phyloP scores from a whole-genome alignment of 805 yeast genomes.

The Middelhovenomyces tepae region DNA sequence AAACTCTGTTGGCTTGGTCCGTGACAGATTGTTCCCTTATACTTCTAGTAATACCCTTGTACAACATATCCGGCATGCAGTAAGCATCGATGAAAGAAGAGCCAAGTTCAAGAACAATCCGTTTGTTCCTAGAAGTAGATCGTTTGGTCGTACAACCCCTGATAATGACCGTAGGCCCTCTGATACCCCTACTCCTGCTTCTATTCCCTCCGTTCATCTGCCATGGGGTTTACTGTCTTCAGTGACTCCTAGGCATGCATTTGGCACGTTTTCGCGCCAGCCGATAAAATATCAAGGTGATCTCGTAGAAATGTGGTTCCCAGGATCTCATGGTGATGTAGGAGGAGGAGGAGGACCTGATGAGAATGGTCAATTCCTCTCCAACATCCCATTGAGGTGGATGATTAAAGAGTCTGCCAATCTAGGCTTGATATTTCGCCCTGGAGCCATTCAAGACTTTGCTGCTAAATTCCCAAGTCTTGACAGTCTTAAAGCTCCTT shows the following conservation, averaged over 20 bases:
- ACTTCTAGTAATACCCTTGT: constrained; percentile 41
- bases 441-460: constrained; percentile 34
- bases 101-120: constrained; percentile 52
- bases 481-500: constrained; percentile 8
- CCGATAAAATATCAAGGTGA: constrained; percentile 27
- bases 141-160: constrained; percentile 34
- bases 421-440: constrained; percentile 41
- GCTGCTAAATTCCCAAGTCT: constrained; percentile 28
- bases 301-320: constrained; percentile 52
- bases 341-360: constrained; percentile 62
- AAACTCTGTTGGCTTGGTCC: constrained; percentile 53
- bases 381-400: constrained; percentile 54
- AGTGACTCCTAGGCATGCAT: background rate
- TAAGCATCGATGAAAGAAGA: constrained; percentile 58
- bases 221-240: no score
- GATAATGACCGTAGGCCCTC: constrained; percentile 1
- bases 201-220: no score
- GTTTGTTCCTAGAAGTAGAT: constrained; percentile 22
- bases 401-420: constrained; percentile 45
- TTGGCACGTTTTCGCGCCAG: constrained; percentile 8
- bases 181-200: background rate
- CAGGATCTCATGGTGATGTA: constrained; percentile 61
- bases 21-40: constrained; percentile 52
- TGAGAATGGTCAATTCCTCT: constrained; percentile 33
- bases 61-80: constrained; percentile 56